Evolutionary conservation across 106 monocot genomes (phyloP), one percentile per base, ranked within the genome.

Genomic region (Dendrobium catenatum): DNA sequence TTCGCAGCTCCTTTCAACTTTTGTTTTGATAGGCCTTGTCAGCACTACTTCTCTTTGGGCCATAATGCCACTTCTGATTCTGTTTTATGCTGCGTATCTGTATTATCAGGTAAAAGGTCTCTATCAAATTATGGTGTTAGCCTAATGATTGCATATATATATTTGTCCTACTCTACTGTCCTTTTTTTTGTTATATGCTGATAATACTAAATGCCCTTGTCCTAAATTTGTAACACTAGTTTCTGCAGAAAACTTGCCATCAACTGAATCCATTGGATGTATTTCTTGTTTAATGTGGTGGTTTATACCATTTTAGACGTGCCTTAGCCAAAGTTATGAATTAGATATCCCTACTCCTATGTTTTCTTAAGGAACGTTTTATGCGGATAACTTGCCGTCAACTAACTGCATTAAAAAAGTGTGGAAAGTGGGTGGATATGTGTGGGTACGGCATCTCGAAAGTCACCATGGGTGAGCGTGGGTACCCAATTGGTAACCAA

Each of bases 41-140:
- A 99, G 95, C 88, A 95, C 95, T 9, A 79, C 91, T 27, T 99
- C 99, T 84, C 93, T 99, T 48, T 99, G 99, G 99, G 99, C 95
- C 55, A 95, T 99, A 78, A 85, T 99, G 95, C 99, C 99, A 42
- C 95, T 99, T 58, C 84, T 99, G 75, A 93, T 99, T 79, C 83
- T 99, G 78, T 99, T 99, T 80, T 99, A 99, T 91, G 91, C 91
- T 44, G 88, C 99, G 75, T 99, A 99, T 77, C 81, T 95, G 33
- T 99, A 99, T 79, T 99, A 99, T 84, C 99, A 99, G 99, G 99
- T 99, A 91, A 33, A 66, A 29, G 11, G 75, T 81, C 42, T 54
- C 7, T 68, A 68, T 68, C 15, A 70, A 70, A 33, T 70, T 0
- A 3, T 37, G 20, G 4, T 70, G 37, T 70, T 70, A 37, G 11